Evolutionary conservation across 2,329 filamentous ascomycete species (phyloP).

Genomic region (Akanthomyces dipterigenus): DNA sequence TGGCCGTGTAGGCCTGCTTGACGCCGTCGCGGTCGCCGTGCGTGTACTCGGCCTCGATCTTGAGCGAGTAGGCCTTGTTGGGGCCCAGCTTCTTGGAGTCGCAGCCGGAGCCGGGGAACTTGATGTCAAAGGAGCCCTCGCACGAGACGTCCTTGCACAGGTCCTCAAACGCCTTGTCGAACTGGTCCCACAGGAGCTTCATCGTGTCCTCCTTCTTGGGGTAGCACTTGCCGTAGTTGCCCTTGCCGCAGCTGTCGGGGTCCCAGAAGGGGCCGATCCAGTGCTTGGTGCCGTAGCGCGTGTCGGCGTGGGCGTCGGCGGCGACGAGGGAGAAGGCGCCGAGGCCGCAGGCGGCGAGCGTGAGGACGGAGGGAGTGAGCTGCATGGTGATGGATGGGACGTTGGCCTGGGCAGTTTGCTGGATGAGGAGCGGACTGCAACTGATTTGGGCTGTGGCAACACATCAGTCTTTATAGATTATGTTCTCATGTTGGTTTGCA

Average conservation of each 20-base stretch:
- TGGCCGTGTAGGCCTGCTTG: conserved; percentile 10
- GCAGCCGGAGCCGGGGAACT: conserved; percentile 9
- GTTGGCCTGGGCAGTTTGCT: background rate
- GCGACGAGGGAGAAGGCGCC: background rate
- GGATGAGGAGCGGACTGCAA: background rate
- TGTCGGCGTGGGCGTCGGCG: conserved; percentile 8
- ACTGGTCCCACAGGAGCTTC: conserved; percentile 11
- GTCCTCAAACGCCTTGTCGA: conserved; percentile 11
- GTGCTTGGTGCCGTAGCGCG: conserved; percentile 11
- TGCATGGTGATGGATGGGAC: background rate
- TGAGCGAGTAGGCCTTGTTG: conserved; percentile 7
- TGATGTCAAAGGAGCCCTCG: conserved; percentile 9
- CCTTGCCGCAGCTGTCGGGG: conserved; percentile 9
- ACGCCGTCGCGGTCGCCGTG: conserved; percentile 11
- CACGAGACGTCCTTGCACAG: conserved; percentile 11
- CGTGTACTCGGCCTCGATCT: conserved; percentile 11
- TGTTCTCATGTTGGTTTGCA: background rate
- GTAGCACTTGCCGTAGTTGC: conserved; percentile 11
- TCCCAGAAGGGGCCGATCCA: conserved; percentile 12
- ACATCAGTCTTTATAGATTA: background rate
- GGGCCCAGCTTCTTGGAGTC: conserved; percentile 5
- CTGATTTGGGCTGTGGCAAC: background rate
- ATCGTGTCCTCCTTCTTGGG: conserved; percentile 7
- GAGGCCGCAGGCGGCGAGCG: conserved; percentile 1
- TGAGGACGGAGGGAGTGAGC: background rate